These are phyloP conservation scores for Furcasterigmium sp. DNA, from an alignment of 2,329 filamentous ascomycete genomes.

Conservation along the genomic window DNA sequence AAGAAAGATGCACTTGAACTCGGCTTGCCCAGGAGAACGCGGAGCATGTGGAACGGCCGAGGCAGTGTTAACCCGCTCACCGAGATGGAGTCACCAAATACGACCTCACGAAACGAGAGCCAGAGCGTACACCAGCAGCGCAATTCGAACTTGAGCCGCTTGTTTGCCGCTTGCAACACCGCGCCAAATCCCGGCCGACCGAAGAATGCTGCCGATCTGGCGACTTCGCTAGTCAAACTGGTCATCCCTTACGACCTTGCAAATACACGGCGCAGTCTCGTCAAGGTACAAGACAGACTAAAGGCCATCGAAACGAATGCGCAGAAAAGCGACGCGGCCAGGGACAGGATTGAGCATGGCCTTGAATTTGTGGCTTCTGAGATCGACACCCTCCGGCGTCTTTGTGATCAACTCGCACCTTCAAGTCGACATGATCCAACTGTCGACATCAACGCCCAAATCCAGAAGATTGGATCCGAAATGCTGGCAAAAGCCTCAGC, in stretches of 20 bases:
- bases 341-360: background rate
- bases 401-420: background rate
- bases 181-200: background rate
- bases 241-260: constrained; percentile 3
- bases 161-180: background rate
- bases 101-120: background rate
- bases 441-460: background rate
- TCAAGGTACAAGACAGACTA: background rate
- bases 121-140: background rate
- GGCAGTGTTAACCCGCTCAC: background rate
- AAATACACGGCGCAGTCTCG: background rate
- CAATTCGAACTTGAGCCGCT: background rate
- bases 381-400: background rate
- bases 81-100: background rate
- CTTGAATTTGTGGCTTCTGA: background rate
- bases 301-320: background rate
- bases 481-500: background rate
- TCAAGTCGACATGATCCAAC: too few relatives aligned
- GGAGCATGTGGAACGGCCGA: background rate
- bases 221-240: background rate
- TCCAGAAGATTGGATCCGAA: background rate
- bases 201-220: constrained; percentile 1
- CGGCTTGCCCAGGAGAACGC: background rate
- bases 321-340: background rate
- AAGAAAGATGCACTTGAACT: background rate